phyloP scores from a whole-genome alignment of 2,329 filamentous ascomycete genomes.

The Trichocomaceae sp. region DNA sequence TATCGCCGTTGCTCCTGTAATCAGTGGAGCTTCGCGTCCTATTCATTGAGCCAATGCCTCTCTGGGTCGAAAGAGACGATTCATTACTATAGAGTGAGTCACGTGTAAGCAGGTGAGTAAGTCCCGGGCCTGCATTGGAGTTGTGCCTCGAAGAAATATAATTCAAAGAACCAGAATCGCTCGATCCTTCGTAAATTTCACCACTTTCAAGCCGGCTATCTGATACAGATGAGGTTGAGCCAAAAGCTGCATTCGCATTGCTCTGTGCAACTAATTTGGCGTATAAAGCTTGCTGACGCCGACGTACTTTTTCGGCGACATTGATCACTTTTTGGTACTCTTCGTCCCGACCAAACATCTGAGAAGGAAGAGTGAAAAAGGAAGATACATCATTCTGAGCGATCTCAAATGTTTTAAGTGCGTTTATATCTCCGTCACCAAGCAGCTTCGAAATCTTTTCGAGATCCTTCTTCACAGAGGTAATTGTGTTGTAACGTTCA shows the following conservation, averaged over 20 bases:
- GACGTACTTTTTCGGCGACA: slow-evolving; percentile 70
- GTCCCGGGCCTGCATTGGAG: slow-evolving; percentile 28
- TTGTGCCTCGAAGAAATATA: slow-evolving; percentile 31
- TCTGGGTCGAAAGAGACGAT: slow-evolving; percentile 28
- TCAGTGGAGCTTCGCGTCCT: slow-evolving; percentile 33
- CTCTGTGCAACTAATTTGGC: slow-evolving; percentile 27
- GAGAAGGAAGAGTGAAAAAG: slow-evolving; percentile 77
- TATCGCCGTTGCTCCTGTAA: slow-evolving; percentile 28
- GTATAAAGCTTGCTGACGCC: slow-evolving; percentile 48
- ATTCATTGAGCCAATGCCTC: slow-evolving; percentile 17
- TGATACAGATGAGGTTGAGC: slow-evolving; percentile 49
- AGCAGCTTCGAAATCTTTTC: slow-evolving; percentile 66
- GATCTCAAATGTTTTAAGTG: slow-evolving; percentile 67
- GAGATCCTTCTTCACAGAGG: slow-evolving; percentile 77
- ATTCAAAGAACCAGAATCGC: slow-evolving; percentile 46
- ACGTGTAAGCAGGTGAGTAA: slow-evolving; percentile 27
- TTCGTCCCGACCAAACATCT: slow-evolving; percentile 70
- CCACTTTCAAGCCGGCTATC: slow-evolving; percentile 44
- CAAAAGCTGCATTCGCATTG: slow-evolving; percentile 39
- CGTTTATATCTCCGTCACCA: slow-evolving; percentile 64
- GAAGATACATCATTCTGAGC: slow-evolving; percentile 84
- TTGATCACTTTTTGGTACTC: slow-evolving; percentile 65
- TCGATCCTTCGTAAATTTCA: slow-evolving; percentile 49
- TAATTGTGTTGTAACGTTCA: slow-evolving; percentile 84
- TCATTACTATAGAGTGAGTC: slow-evolving; percentile 33